These are phyloP conservation scores for Bacidia rubella DNA, from an alignment of 495 filamentous ascomycete genomes.

Conservation along the genomic window DNA sequence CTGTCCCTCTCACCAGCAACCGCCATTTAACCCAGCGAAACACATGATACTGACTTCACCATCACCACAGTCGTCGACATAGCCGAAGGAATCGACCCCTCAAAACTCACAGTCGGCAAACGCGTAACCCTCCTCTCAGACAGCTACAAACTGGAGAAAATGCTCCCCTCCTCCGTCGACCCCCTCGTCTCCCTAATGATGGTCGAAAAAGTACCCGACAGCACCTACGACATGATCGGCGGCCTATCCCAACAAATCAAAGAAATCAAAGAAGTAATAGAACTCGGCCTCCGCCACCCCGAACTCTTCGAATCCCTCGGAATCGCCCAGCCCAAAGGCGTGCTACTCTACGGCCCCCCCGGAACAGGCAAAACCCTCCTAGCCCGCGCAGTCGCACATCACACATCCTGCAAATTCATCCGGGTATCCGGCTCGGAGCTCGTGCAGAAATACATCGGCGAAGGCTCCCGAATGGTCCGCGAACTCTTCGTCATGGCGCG, in stretches of 20 bases:
- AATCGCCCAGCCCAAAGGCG: conserved; percentile 95
- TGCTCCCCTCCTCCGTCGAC: conserved; percentile 93
- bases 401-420: conserved; percentile 98
- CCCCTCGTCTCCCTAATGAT: conserved; percentile 99
- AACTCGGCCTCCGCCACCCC: conserved; percentile 94
- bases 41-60: conserved; percentile 1
- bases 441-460: conserved; percentile 98
- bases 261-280: conserved; percentile 99
- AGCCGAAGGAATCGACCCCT: conserved; percentile 82
- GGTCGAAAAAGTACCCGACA: conserved; percentile 99
- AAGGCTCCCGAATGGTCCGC: conserved; percentile 95
- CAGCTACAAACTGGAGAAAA: conserved; percentile 95
- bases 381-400: conserved; percentile 90
- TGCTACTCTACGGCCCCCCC: conserved; percentile 90
- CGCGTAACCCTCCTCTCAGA: conserved; percentile 93
- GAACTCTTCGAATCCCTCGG: conserved; percentile 97
- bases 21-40: not conserved
- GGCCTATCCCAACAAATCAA: conserved; percentile 98
- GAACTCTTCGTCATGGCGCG: conserved; percentile 98
- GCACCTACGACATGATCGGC: conserved; percentile 99
- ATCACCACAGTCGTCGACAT: conserved; percentile 75
- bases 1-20: not conserved
- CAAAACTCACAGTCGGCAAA: conserved; percentile 93
- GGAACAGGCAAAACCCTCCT: conserved; percentile 96
- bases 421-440: conserved; percentile 90